Percentiles rank a stretch among this genome's conserved stretches.
These are phyloP conservation scores for Coniochaeta sp. DNA, from an alignment of 2,329 filamentous ascomycete genomes.

Conservation along the genomic window DNA sequence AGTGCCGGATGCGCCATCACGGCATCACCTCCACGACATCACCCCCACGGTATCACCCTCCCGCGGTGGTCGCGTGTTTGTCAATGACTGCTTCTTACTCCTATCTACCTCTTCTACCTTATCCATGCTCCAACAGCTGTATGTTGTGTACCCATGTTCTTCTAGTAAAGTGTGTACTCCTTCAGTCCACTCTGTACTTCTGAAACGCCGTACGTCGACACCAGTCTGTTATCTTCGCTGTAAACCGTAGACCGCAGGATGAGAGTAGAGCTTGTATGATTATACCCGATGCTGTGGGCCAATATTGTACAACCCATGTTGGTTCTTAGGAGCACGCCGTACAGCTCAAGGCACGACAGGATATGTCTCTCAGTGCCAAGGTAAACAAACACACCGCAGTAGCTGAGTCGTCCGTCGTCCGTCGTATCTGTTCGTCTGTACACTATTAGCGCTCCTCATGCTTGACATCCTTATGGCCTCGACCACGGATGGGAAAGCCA, in stretches of 20 bases:
- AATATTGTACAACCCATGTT: not conserved
- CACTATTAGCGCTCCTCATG: not conserved
- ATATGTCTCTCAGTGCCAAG: not conserved
- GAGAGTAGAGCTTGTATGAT: not conserved
- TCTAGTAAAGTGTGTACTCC: not conserved
- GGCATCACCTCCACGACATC: too few relatives aligned
- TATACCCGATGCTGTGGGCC: too few relatives aligned
- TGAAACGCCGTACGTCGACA: not conserved
- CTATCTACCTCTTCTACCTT: too few relatives aligned
- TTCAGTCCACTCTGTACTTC: not conserved
- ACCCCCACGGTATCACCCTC: too few relatives aligned
- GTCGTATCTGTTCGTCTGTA: too few relatives aligned
- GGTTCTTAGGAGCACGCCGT: not conserved
- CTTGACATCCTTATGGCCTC: not conserved
- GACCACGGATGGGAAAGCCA: not conserved
- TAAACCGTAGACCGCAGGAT: not conserved
- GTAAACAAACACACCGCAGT: not conserved
- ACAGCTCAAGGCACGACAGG: not conserved
- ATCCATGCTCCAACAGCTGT: too few relatives aligned
- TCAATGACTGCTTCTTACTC: too few relatives aligned
- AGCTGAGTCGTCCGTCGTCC: not conserved
- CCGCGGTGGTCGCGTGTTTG: too few relatives aligned
- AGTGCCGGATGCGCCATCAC: not conserved
- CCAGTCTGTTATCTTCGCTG: not conserved
- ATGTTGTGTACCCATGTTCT: too few relatives aligned